Evolutionary conservation across 2,329 filamentous ascomycete genomes (phyloP).

Genomic region (Nectriaceae sp.): DNA sequence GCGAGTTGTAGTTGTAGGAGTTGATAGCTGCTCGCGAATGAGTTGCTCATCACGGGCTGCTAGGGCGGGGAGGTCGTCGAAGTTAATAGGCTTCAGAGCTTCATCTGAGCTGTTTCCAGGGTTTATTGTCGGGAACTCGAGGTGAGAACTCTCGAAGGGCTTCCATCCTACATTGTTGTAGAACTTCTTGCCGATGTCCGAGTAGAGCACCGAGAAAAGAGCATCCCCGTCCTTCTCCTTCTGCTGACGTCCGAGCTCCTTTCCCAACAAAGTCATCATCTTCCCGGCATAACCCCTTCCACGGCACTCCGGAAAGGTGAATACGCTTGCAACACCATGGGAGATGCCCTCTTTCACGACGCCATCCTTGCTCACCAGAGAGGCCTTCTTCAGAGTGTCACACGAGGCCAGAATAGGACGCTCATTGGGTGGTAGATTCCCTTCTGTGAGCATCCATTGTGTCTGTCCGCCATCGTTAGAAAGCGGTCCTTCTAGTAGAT

Average conservation of each 20-base stretch:
- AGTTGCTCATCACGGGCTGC: constrained; percentile 65
- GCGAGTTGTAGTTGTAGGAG: constrained; percentile 32
- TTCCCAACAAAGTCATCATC: constrained; percentile 70
- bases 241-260: constrained; percentile 34
- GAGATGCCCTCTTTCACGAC: constrained; percentile 55
- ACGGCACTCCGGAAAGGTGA: constrained; percentile 66
- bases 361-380: constrained; percentile 44
- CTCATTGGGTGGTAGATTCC: constrained; percentile 34
- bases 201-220: constrained; percentile 78
- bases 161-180: constrained; percentile 80
- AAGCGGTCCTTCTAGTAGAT: constrained; percentile 59
- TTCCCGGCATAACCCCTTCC: constrained; percentile 75
- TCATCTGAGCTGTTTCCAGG: constrained; percentile 28
- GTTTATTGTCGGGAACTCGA: constrained; percentile 53
- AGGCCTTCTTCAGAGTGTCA: constrained; percentile 63
- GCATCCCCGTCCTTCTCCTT: constrained; percentile 35
- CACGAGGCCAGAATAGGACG: constrained; percentile 63
- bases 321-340: constrained; percentile 82
- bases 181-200: constrained; percentile 82
- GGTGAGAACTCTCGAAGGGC: constrained; percentile 71
- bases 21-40: constrained; percentile 55
- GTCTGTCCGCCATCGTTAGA: constrained; percentile 59
- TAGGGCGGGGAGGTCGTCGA: constrained; percentile 61
- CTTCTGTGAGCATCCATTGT: constrained; percentile 65
- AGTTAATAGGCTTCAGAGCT: constrained; percentile 50